These are phyloP conservation scores for Colletotrichum sp. DNA, from an alignment of 2,329 filamentous ascomycete genomes.

Conservation along the genomic window DNA sequence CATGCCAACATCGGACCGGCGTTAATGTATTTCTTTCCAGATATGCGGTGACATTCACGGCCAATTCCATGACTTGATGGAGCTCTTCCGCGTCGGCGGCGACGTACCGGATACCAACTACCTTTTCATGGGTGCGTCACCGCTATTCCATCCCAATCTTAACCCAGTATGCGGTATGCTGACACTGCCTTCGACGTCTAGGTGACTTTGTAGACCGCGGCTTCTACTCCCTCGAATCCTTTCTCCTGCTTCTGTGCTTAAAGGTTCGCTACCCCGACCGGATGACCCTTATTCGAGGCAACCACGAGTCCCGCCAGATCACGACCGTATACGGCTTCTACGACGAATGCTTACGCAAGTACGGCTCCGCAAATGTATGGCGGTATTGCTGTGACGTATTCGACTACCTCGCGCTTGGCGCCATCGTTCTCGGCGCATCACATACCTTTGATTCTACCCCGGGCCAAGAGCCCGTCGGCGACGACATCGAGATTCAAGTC, in stretches of 20 bases:
- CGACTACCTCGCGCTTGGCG: slow-evolving; percentile 91
- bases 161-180: not conserved
- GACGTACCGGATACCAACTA: slow-evolving; percentile 97
- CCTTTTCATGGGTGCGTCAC: slow-evolving; percentile 82
- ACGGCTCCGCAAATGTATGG: slow-evolving; percentile 97
- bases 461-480: slow-evolving; percentile 57
- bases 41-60: slow-evolving; percentile 98
- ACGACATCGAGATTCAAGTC: slow-evolving; percentile 91
- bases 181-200: slow-evolving; percentile 33
- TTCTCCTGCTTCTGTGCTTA: slow-evolving; percentile 91
- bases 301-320: slow-evolving; percentile 96
- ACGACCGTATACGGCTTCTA: slow-evolving; percentile 99
- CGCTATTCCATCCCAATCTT: not conserved
- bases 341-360: slow-evolving; percentile 95
- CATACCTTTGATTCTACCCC: slow-evolving; percentile 58
- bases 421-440: slow-evolving; percentile 88
- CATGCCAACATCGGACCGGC: not conserved
- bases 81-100: slow-evolving; percentile 90
- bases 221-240: slow-evolving; percentile 97
- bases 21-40: slow-evolving; percentile 39
- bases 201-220: slow-evolving; percentile 97
- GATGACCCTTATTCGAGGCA: slow-evolving; percentile 93
- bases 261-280: slow-evolving; percentile 98
- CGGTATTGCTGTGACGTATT: slow-evolving; percentile 97
- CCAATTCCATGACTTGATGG: slow-evolving; percentile 97